These are phyloP conservation scores for Pichia inconspicua DNA, from an alignment of 1,139 yeast genomes.

Conservation along the genomic window DNA sequence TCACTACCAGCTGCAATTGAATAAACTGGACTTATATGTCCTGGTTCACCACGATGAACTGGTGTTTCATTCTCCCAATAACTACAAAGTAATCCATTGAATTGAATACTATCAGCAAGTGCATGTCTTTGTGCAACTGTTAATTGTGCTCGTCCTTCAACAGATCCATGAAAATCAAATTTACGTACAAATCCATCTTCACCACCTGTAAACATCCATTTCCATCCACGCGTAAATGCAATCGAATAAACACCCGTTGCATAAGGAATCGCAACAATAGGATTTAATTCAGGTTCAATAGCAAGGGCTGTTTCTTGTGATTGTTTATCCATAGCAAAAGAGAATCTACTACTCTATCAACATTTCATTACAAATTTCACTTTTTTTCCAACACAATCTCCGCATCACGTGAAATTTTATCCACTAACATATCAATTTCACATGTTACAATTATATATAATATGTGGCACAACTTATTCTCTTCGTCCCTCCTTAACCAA, in stretches of 20 bases:
- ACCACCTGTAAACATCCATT: slow-evolving; percentile 91
- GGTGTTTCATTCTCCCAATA: slow-evolving; percentile 98
- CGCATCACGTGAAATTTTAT: too few relatives aligned
- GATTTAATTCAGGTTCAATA: slow-evolving; percentile 24
- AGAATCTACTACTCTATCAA: too few relatives aligned
- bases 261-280: slow-evolving; percentile 69
- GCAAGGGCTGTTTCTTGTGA: slow-evolving; percentile 1
- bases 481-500: not conserved
- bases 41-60: slow-evolving; percentile 7
- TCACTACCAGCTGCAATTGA: slow-evolving; percentile 77
- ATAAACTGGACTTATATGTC: slow-evolving; percentile 68
- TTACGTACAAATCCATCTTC: slow-evolving; percentile 91
- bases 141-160: slow-evolving; percentile 82
- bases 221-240: slow-evolving; percentile 73
- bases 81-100: slow-evolving; percentile 73
- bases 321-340: not conserved
- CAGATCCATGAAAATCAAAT: slow-evolving; percentile 76
- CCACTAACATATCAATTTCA: too few relatives aligned
- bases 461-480: too few relatives aligned
- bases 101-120: slow-evolving; percentile 74
- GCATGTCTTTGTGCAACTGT: slow-evolving; percentile 91
- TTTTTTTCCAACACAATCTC: too few relatives aligned
- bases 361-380: too few relatives aligned
- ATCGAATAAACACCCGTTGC: slow-evolving; percentile 66
- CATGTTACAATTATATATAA: too few relatives aligned